Evolutionary conservation across 331 rosid species (phyloP), one percentile per base, ranked within the genome.

Genomic region (Rhamnella rubrinervis): DNA sequence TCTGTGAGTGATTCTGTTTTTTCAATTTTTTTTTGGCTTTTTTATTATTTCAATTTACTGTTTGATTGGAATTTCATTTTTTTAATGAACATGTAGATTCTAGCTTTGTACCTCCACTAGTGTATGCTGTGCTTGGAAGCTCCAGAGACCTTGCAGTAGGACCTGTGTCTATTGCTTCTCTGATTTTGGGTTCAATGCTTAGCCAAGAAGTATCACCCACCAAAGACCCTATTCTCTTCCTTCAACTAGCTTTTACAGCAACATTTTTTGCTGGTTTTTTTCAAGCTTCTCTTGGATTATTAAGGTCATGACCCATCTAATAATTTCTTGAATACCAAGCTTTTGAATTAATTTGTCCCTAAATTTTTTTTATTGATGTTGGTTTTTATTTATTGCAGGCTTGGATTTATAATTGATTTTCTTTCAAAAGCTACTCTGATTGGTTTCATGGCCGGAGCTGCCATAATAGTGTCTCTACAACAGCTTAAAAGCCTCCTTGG

Each of bases 401-500:
- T 93, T 52, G 98, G 98, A 39, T 91, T 93, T 66, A 85, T 93
- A 41, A 93, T 93, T 71, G 98, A 93, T 79, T 93, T 91, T 71
- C 83, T 93, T 6, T 93, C 98, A 0, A 91, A 91, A 81, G 98
- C 98, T 2, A 93, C 88, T 46, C 87, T 91, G 18, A 77, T 91
- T 75, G 98, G 98, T 15, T 93, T 93, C 75, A 93, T 93, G 98
- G 97, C 95, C 20, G 98, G 98, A 53, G 98, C 98, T 23, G 97
- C 98, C 35, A 77, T 91, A 8, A 93, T 93, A 71, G 98, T 93
- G 7, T 88, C 98, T 55, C 84, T 91, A 35, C 98, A 93, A 61
- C 98, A 93, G 79, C 89, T 93, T 1, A 87, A 91, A 75, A 82
- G 96, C 53, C 87, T 93, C 19, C 97, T 93, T 64, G 98, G 98